Base-by-base conservation (phyloP, 495 filamentous ascomycete species). In the Lindgomyces ingoldianus region DNA sequence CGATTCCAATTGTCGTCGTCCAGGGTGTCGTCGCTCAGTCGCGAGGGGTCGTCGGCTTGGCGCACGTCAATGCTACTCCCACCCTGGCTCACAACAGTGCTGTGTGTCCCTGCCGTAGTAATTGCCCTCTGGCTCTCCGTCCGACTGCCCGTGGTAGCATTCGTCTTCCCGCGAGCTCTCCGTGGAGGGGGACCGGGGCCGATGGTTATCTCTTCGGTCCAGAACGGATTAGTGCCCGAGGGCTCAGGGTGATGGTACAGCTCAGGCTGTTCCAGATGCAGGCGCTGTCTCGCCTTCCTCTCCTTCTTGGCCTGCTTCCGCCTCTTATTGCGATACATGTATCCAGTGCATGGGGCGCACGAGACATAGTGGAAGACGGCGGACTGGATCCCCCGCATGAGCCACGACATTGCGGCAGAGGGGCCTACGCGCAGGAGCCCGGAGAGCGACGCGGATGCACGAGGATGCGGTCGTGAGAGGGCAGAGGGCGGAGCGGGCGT, bases 351-450 rank as follows among this genome's bases (percentile, higher is more conserved):
- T 70, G 91, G 91, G 29, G 89, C 86, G 75, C 91, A 96, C 51
- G 89, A 89, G 59, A 86, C 81, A 68, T 93, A 85, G 80, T 93
- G 95, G 77, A 95, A 96, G 73, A 93, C 77, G 60, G 89, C 90
- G 16, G 91, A 96, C 77, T 94, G 91, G 11, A 84, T 63, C 30
- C 75, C 75, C 42, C 64, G 51, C 55, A 64, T 12, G 44, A 71
- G 41, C 66, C 66, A 69, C 27, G 57, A 64, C 68, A 70, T 70
- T 52, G 47, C 44, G 57, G 36, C 53, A 29, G 47, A 6, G 50
- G 52, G 4, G 60, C n/a, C 1, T 18, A 42, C 8, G 27, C 19
- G 44, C 45, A 39, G 24, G 25, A 33, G 4, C 14, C 12, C 44
- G 18, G 46, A 10, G 45, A 19, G 26, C 24, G 41, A 33, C 44